A percentile compares a stretch with the other conserved stretches of the same genome.
phyloP scores from a whole-genome alignment of 169 alveolate genomes.

The Amoebophrya sp. region DNA sequence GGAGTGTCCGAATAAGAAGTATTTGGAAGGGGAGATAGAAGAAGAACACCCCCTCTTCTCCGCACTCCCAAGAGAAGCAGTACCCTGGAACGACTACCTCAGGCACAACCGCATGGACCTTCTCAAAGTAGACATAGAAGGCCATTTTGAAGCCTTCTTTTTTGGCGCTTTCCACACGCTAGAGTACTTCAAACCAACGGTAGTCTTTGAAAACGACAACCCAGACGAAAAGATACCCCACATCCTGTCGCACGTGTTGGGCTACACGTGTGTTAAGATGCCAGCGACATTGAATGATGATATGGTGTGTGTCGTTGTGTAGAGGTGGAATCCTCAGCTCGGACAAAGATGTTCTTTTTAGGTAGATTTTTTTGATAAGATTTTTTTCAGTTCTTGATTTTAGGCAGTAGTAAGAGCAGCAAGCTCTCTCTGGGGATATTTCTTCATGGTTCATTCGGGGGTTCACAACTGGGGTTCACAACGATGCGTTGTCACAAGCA shows the following conservation, averaged over 20 bases:
- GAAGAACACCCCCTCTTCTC: background rate
- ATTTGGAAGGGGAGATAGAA: background rate
- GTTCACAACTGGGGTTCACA: too few species aligned
- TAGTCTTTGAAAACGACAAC: background rate
- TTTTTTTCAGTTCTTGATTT: too few species aligned
- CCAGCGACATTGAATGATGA: constrained; percentile 4
- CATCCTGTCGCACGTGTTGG: background rate
- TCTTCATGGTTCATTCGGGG: too few species aligned
- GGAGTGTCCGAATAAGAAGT: background rate
- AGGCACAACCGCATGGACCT: background rate
- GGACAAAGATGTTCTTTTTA: too few species aligned
- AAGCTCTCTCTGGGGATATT: too few species aligned
- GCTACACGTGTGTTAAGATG: background rate
- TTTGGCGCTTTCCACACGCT: background rate
- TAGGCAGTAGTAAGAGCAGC: too few species aligned
- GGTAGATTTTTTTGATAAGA: too few species aligned
- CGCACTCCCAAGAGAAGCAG: background rate
- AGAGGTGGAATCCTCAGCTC: too few species aligned
- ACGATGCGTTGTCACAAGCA: too few species aligned
- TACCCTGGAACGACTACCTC: background rate
- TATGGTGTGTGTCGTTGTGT: background rate
- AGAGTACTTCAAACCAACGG: background rate
- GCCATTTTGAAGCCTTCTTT: background rate
- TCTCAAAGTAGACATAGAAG: background rate
- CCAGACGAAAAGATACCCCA: background rate